A percentile compares a stretch with the other conserved stretches of the same genome.
Evolutionary conservation across 2,329 filamentous ascomycete genomes (phyloP).

Genomic region (Leptographium galeiforme): DNA sequence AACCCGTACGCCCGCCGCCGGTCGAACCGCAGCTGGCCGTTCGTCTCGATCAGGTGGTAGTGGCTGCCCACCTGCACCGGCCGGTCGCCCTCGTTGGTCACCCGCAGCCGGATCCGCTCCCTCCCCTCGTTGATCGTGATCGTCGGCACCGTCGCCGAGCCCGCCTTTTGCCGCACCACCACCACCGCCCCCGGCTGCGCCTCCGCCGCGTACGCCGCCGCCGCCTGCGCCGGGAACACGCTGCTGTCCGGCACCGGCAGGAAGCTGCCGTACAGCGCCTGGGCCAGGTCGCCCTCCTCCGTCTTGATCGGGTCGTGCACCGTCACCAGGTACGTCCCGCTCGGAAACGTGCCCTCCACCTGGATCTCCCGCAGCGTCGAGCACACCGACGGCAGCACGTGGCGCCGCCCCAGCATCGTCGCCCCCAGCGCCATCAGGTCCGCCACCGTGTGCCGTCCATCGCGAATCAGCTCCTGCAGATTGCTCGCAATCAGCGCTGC

Average conservation of each 20-base stretch:
- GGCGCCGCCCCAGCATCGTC: slow-evolving; percentile 84
- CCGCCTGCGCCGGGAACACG: slow-evolving; percentile 52
- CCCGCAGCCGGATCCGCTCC: slow-evolving; percentile 57
- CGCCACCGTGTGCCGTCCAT: slow-evolving; percentile 83
- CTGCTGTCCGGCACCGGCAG: slow-evolving; percentile 61
- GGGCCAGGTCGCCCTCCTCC: slow-evolving; percentile 75
- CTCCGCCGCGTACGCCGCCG: slow-evolving; percentile 51
- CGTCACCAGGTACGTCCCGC: slow-evolving; percentile 85
- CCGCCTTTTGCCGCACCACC: slow-evolving; percentile 18
- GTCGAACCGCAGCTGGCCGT: slow-evolving; percentile 81
- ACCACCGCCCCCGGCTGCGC: slow-evolving; percentile 72
- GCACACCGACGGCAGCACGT: slow-evolving; percentile 74
- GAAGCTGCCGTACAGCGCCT: slow-evolving; percentile 83
- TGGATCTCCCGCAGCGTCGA: slow-evolving; percentile 71
- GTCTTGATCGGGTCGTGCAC: slow-evolving; percentile 80
- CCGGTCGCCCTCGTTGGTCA: slow-evolving; percentile 77
- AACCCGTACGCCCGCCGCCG: slow-evolving; percentile 70
- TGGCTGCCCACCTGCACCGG: slow-evolving; percentile 90
- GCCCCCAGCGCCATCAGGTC: slow-evolving; percentile 87
- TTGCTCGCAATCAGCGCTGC: slow-evolving; percentile 74
- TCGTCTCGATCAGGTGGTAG: slow-evolving; percentile 94
- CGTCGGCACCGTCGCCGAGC: slow-evolving; percentile 11
- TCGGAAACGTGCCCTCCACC: slow-evolving; percentile 86
- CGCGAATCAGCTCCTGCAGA: slow-evolving; percentile 90
- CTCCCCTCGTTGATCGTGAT: slow-evolving; percentile 61